Base-by-base conservation (phyloP, 805 yeast species). In the Blastobotrys robertii region DNA sequence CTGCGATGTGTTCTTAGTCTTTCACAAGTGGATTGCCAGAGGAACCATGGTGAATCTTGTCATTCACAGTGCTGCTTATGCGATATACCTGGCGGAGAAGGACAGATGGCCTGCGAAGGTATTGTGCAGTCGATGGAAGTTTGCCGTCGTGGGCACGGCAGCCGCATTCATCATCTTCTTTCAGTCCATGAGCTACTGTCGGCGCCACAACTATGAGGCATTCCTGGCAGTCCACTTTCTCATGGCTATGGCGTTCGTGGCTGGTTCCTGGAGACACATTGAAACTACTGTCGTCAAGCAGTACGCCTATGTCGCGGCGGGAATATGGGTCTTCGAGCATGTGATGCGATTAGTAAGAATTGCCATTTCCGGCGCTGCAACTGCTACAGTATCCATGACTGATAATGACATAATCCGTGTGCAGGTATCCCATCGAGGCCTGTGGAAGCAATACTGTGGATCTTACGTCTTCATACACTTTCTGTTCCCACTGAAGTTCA, bases 241-340 rank as follows among this genome's bases (percentile, higher is more conserved):
- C 1, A 55, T 80, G 36, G 86, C 77, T 5, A 59, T 69, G 4
- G 45, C 67, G 5, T 77, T 79, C 55, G 63, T 79, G 38, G 67
- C 66, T 8, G 72, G 73, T 39, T 68, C 73, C 41, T 82, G 78
- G 75, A 62, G 65, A 25, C 94, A 84, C 58, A 68, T 78, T 56
- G 58, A 41, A 15, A 44, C 40, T 43, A 19, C 51, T 52, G 64
- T 69, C 28, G 73, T 73, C 2, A 67, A 69, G 50, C 72, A 67
- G 45, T 76, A 70, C 63, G 51, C 72, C 13, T 76, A 73, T 44
- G 72, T 76, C 3, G 55, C 78, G 6, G 69, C 75, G 44, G 79
- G 76, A 0, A 66, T 85, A 4, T 86, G 95, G 95, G 70, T 65
- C 1, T 67, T 76, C 49, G 94, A 85, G 55, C 66, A 88, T 43